Evolutionary conservation across 108 stramenopile species (phyloP), one percentile per base, ranked within the genome.

Genomic region (Cyclotella baltica): DNA sequence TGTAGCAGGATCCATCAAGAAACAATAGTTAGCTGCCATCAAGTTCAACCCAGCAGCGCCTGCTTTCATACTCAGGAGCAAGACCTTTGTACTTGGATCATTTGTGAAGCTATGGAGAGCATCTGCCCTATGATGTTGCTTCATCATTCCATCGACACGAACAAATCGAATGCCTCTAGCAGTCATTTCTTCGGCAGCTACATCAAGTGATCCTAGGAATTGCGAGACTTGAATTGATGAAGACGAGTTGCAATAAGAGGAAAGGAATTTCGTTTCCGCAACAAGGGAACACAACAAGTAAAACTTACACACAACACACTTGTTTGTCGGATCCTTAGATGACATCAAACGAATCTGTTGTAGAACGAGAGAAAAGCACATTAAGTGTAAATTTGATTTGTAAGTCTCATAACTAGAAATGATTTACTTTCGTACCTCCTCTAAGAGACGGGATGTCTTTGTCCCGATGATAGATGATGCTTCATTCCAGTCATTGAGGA

Each of bases 91-190:
- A 16, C 62, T 62, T 4, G 74, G 66, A 40, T 77, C 76, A 47
- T 47, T 35, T 0, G 65, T 62, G 29, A 77, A 77, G 43, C 51
- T 62, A 10, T 31, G 69, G 18, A 77, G 57, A 18, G 57, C 58
- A 27, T 77, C 76, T 9, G 76, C 76, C 40, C 76, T 29, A 23
- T 77, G 66, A 43, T 77, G 71, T 57, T 77, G 76, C 50, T 77
- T 70, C 70, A 67, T 71, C 15, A 22, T 71, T 1, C 70, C 76
- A 50, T 77, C 63, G n/a, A 77, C 59, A 1, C 70, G 69, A 1
- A 59, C 37, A 72, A 40, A 63, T 10, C 43, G 48, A 4, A 77
- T 48, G 18, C 59, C 69, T 72, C 76, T 37, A 15, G 59, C 46
- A 23, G 29, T 34, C 31, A 79, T n/a, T 51, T 79, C 78, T 67